Percentiles rank a stretch among this genome's conserved stretches.
These are phyloP conservation scores for Orbilia ellipsospora DNA, from an alignment of 2,329 filamentous ascomycete species.

Conservation along the genomic window DNA sequence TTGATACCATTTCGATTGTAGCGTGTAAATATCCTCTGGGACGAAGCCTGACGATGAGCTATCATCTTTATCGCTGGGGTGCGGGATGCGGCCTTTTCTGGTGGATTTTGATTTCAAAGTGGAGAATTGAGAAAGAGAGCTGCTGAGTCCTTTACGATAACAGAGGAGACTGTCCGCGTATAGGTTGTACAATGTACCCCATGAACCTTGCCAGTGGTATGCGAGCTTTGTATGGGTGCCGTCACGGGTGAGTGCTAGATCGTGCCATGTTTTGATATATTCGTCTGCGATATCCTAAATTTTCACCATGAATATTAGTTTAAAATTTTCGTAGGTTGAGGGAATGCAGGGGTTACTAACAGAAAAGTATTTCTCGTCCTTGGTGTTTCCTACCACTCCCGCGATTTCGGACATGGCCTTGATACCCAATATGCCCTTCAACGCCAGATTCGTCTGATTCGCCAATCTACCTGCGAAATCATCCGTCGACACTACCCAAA, in stretches of 20 bases:
- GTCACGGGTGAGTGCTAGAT: conserved; percentile 75
- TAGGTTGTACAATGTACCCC: conserved; percentile 87
- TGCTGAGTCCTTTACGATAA: conserved; percentile 69
- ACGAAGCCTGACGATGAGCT: conserved; percentile 66
- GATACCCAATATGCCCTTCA: conserved; percentile 86
- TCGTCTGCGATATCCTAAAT: conserved; percentile 69
- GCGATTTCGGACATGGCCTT: conserved; percentile 80
- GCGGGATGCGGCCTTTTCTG: conserved; percentile 4
- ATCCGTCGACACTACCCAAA: conserved; percentile 75
- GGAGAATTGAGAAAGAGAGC: conserved; percentile 51
- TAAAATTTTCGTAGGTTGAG: too few relatives aligned
- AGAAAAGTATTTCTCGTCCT: conserved; percentile 69
- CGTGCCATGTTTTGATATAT: conserved; percentile 79
- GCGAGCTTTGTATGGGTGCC: conserved; percentile 79
- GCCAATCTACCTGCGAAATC: conserved; percentile 83
- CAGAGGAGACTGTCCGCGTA: conserved; percentile 83
- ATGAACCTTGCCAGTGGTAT: conserved; percentile 82
- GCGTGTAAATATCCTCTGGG: conserved; percentile 78
- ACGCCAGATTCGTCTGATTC: conserved; percentile 82
- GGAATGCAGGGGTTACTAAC: conserved; percentile 7
- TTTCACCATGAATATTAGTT: not conserved
- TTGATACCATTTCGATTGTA: conserved; percentile 83
- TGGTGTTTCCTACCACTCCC: conserved; percentile 69
- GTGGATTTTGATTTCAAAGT: conserved; percentile 56
- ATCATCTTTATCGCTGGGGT: not conserved